Percentiles rank a stretch among this genome's conserved stretches.
phyloP scores from a whole-genome alignment of 176 grass and related monocot species.

The Carex parvula region DNA sequence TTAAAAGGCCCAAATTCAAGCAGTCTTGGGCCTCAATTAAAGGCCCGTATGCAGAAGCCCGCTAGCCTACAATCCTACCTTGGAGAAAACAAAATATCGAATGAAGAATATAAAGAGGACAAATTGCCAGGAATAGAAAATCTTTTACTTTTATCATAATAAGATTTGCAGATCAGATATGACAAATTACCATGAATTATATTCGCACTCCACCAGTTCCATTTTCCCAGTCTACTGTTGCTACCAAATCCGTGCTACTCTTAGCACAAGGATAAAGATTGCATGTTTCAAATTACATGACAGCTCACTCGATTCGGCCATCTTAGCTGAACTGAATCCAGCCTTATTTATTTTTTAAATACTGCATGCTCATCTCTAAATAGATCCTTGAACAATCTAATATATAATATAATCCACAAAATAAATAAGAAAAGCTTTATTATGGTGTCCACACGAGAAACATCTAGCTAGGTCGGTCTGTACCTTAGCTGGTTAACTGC shows the following conservation, averaged over 20 bases:
- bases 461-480: neutral
- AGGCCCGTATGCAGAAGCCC: neutral
- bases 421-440: neutral
- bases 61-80: too few species aligned
- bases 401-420: neutral
- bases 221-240: neutral
- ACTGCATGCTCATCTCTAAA: neutral
- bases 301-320: neutral
- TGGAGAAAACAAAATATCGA: too few species aligned
- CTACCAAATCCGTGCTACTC: neutral
- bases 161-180: neutral
- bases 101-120: too few species aligned
- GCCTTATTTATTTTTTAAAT: neutral
- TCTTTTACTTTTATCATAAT: too few species aligned
- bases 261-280: neutral
- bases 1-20: neutral
- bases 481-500: slow-evolving; percentile 9
- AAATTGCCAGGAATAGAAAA: too few species aligned
- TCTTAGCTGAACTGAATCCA: neutral
- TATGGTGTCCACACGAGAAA: neutral
- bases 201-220: neutral
- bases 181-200: neutral
- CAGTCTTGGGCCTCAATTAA: neutral
- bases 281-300: neutral
- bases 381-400: neutral